Conservation (phyloP, 352 stramenopile genomes). For the Globisporangium splendens region DNA sequence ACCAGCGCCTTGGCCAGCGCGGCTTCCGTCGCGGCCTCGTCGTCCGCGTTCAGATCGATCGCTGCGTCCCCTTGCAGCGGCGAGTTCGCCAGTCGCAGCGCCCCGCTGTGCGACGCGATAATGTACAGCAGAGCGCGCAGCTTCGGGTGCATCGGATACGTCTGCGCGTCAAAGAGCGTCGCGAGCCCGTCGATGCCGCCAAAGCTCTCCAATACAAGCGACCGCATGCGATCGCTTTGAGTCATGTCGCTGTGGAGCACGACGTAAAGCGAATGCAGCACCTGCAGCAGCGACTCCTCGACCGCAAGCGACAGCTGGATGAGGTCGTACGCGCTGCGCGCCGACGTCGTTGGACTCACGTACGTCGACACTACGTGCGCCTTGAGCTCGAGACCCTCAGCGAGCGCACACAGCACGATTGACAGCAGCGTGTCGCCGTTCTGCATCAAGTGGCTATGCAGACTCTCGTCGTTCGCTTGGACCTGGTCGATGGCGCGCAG, state of each 20-base stretch:
- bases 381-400: slow-evolving; percentile 52
- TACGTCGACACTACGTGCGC: slow-evolving; percentile 55
- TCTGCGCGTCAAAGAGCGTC: slow-evolving; percentile 56
- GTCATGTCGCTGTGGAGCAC: slow-evolving; percentile 30
- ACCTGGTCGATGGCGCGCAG: slow-evolving; percentile 33
- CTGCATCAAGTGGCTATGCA: slow-evolving; percentile 35
- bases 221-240: slow-evolving; percentile 30
- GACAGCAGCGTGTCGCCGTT: slow-evolving; percentile 69
- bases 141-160: slow-evolving; percentile 40
- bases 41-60: slow-evolving; percentile 78
- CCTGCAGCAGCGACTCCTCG: slow-evolving; percentile 39
- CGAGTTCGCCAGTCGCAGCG: slow-evolving; percentile 23
- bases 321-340: slow-evolving; percentile 45
- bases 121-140: slow-evolving; percentile 64
- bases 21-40: slow-evolving; percentile 69
- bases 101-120: slow-evolving; percentile 44
- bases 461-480: slow-evolving; percentile 24
- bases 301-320: slow-evolving; percentile 46
- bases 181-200: slow-evolving; percentile 52
- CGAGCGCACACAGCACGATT: slow-evolving; percentile 46
- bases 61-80: slow-evolving; percentile 16
- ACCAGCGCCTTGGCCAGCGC: slow-evolving; percentile 63
- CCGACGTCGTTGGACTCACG: slow-evolving; percentile 25
- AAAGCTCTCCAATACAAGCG: slow-evolving; percentile 59
- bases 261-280: slow-evolving; percentile 33